A percentile compares a stretch with the other conserved stretches of the same genome.
Conservation (phyloP, 2,329 filamentous ascomycete genomes). For the Colletotrichum trifolii region DNA sequence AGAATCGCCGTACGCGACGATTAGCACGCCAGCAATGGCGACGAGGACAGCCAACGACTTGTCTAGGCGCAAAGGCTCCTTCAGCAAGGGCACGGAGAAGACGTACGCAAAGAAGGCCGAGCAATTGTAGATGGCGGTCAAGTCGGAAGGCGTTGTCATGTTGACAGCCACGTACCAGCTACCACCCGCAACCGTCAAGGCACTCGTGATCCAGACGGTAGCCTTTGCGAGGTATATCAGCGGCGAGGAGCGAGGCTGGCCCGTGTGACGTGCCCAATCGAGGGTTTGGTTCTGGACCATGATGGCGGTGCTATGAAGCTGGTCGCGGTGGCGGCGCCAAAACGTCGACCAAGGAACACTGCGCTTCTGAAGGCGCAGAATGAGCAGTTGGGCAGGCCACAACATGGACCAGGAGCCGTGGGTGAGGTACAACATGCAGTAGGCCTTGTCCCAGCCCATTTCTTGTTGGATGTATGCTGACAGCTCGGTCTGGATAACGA, state of each 20-base stretch:
- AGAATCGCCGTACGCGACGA: constrained; percentile 93
- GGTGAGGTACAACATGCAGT: constrained; percentile 98
- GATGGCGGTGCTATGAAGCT: constrained; percentile 67
- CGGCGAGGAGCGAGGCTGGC: constrained; percentile 53
- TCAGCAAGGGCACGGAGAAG: constrained; percentile 90
- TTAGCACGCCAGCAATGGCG: constrained; percentile 87
- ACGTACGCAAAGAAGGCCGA: constrained; percentile 98
- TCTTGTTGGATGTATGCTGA: constrained; percentile 95
- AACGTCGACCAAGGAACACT: constrained; percentile 84
- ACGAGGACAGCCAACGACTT: constrained; percentile 89
- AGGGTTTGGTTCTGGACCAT: constrained; percentile 89
- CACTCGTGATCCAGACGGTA: constrained; percentile 84
- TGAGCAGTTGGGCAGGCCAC: constrained; percentile 85
- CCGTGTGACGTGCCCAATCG: constrained; percentile 64
- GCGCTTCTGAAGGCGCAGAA: constrained; percentile 83
- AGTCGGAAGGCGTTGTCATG: constrained; percentile 89
- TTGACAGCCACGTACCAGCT: constrained; percentile 97
- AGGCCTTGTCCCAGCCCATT: constrained; percentile 96
- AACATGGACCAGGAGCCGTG: constrained; percentile 93
- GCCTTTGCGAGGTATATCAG: constrained; percentile 79
- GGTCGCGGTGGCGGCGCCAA: constrained; percentile 74
- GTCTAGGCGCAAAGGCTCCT: constrained; percentile 83
- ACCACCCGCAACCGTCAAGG: constrained; percentile 88
- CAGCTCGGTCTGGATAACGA: constrained; percentile 95
- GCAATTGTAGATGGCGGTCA: constrained; percentile 99